A percentile compares a stretch with the other conserved stretches of the same genome.
phyloP scores from a whole-genome alignment of 129 eudicot species.

The Centella asiatica region DNA sequence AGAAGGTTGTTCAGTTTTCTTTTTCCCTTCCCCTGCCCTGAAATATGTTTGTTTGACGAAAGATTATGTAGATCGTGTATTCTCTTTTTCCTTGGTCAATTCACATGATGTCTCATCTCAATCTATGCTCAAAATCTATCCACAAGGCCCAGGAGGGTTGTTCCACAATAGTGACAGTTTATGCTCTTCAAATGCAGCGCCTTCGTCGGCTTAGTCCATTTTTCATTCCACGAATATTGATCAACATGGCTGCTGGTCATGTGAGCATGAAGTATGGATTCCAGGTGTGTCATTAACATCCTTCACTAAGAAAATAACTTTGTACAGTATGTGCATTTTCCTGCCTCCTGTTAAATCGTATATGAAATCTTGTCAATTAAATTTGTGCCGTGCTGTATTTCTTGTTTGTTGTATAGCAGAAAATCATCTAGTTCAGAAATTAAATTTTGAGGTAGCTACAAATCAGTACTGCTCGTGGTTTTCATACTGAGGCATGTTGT shows the following conservation, averaged over 20 bases:
- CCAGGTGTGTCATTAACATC: conserved; percentile 48
- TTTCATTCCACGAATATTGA: conserved; percentile 87
- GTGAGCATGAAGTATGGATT: conserved; percentile 98
- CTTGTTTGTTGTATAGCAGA: too few species aligned
- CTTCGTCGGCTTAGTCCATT: conserved; percentile 92
- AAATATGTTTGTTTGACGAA: neutral
- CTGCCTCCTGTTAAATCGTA: too few species aligned
- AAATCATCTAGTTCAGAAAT: too few species aligned
- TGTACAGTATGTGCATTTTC: too few species aligned
- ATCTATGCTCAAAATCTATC: neutral
- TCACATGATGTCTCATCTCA: neutral
- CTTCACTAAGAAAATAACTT: neutral
- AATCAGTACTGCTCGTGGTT: neutral
- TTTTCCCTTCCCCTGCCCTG: neutral
- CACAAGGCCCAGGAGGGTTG: neutral
- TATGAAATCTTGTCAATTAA: too few species aligned
- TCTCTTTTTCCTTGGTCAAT: neutral
- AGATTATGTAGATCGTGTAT: neutral
- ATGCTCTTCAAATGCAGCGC: conserved; percentile 29
- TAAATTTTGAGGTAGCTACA: neutral
- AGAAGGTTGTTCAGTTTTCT: conserved; percentile 60
- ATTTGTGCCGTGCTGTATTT: too few species aligned
- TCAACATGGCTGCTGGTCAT: conserved; percentile 99
- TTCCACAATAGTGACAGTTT: neutral
- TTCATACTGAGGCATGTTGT: neutral